Conservation (phyloP, 257 asterid species). For the Jacaranda copaia region DNA sequence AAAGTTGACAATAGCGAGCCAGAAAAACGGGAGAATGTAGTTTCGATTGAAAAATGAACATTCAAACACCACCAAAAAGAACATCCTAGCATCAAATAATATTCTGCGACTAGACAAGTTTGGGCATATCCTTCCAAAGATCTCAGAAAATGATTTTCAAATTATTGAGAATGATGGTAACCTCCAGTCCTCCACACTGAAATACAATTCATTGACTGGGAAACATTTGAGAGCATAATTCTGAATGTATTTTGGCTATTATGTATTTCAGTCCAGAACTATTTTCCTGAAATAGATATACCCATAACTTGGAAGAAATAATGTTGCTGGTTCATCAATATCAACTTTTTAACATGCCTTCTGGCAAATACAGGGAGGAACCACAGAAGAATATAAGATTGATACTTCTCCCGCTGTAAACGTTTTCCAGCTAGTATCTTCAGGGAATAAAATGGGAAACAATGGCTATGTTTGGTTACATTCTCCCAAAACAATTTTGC, state of each 20-base stretch:
- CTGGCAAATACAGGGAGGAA: background rate
- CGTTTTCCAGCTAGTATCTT: background rate
- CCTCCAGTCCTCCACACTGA: background rate
- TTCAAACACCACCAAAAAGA: constrained; percentile 9
- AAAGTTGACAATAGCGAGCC: background rate
- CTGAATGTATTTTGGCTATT: background rate
- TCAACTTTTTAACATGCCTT: background rate
- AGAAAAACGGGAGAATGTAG: constrained; percentile 1
- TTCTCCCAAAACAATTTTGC: too few species aligned
- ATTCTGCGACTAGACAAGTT: background rate
- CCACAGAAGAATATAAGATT: background rate
- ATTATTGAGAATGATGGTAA: background rate
- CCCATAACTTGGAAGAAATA: too few species aligned
- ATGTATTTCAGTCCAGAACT: too few species aligned
- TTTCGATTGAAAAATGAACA: constrained; percentile 14
- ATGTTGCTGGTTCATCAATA: background rate
- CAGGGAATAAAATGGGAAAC: background rate
- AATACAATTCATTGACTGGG: background rate
- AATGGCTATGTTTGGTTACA: too few species aligned
- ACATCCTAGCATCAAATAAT: too few species aligned
- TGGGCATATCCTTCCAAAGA: constrained; percentile 15
- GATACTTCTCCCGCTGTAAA: background rate
- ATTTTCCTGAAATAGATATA: too few species aligned
- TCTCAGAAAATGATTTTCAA: background rate
- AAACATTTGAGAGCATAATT: background rate